Conservation (phyloP, 495 filamentous ascomycete species). For the Hyaloscypha variabilis region DNA sequence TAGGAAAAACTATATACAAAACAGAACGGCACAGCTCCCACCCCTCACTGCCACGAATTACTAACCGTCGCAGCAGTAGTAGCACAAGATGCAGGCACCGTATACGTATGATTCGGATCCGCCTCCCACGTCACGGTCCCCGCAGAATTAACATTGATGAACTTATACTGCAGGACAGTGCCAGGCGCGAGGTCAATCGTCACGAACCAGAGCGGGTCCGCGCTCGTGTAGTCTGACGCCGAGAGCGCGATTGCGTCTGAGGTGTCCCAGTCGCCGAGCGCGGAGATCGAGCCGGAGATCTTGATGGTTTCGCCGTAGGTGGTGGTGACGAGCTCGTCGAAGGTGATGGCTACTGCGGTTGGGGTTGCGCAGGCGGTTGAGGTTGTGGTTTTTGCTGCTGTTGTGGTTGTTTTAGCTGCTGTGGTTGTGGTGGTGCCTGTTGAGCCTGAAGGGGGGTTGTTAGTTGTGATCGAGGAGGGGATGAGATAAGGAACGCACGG, state of each 20-base stretch:
- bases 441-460: slow-evolving; percentile 12
- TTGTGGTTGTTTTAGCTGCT: slow-evolving; percentile 16
- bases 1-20: no score
- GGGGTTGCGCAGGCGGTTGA: slow-evolving; percentile 37
- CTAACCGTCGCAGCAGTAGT: slow-evolving; percentile 38
- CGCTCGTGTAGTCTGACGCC: slow-evolving; percentile 24
- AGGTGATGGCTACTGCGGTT: slow-evolving; percentile 35
- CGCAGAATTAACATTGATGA: slow-evolving; percentile 55
- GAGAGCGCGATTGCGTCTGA: slow-evolving; percentile 24
- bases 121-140: slow-evolving; percentile 62
- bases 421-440: slow-evolving; percentile 20
- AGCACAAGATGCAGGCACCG: slow-evolving; percentile 52
- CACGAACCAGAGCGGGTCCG: slow-evolving; percentile 36
- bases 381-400: slow-evolving; percentile 43
- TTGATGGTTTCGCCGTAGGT: slow-evolving; percentile 48
- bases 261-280: slow-evolving; percentile 30
- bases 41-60: slow-evolving; percentile 12
- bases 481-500: not conserved
- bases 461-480: no score
- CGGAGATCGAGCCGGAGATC: slow-evolving; percentile 36
- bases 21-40: no score
- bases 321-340: slow-evolving; percentile 43
- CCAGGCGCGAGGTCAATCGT: slow-evolving; percentile 40
- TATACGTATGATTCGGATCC: slow-evolving; percentile 61
- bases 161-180: slow-evolving; percentile 64